Evolutionary conservation across 306 rosid species (phyloP).

Genomic region (Albizia julibrissin): DNA sequence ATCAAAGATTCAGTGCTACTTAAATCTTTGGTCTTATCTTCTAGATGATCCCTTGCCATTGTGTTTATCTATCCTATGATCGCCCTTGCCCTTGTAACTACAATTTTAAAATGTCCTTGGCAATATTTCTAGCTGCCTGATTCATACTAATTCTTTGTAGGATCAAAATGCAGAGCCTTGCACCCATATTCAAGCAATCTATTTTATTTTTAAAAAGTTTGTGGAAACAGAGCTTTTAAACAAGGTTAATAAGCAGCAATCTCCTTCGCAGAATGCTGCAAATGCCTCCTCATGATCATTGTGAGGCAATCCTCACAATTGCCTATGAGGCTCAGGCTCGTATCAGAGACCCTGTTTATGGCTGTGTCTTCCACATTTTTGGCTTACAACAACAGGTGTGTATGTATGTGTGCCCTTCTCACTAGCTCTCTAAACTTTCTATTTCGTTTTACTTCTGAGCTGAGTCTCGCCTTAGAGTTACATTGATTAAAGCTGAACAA

Average conservation of each 20-base stretch:
- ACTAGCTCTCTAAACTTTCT: neutral
- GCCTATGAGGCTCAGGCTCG: slow-evolving; percentile 98
- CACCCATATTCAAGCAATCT: too few relatives aligned
- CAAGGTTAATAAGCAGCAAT: too few relatives aligned
- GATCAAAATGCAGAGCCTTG: neutral
- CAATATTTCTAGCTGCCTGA: neutral
- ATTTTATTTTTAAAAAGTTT: too few relatives aligned
- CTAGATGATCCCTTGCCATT: neutral
- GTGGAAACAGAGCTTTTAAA: too few relatives aligned
- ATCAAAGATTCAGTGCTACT: neutral
- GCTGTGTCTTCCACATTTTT: slow-evolving; percentile 93
- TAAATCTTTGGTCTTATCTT: neutral
- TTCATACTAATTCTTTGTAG: neutral
- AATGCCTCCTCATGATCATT: slow-evolving; percentile 84
- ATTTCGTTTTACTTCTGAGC: neutral
- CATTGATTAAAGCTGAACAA: neutral
- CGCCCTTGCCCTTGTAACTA: neutral
- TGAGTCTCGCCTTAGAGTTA: neutral
- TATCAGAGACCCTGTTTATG: slow-evolving; percentile 93
- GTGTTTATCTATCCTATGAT: neutral
- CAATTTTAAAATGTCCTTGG: neutral
- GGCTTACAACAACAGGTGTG: slow-evolving; percentile 93
- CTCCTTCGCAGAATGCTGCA: too few relatives aligned
- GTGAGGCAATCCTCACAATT: slow-evolving; percentile 90
- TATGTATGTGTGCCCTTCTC: too few relatives aligned